These are phyloP conservation scores for Globisporangium rhizosaccharum DNA, from an alignment of 352 stramenopile genomes.

Conservation along the genomic window DNA sequence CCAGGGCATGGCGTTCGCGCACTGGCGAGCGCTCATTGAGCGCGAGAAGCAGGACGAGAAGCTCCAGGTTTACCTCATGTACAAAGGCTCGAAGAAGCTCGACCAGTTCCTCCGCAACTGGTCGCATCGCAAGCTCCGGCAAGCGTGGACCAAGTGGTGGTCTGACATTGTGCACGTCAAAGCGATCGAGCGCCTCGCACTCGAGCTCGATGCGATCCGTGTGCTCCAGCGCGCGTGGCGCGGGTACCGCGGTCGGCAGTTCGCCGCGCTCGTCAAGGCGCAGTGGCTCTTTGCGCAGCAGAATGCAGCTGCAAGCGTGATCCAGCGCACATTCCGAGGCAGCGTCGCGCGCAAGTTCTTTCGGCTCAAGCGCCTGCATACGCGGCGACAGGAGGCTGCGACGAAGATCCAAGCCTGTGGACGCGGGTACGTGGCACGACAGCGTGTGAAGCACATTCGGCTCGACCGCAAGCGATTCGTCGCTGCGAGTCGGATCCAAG, in stretches of 20 bases:
- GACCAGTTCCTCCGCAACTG: conserved; percentile 66
- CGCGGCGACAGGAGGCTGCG: conserved; percentile 33
- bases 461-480: conserved; percentile 22
- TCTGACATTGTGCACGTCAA: conserved; percentile 46
- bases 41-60: conserved; percentile 73
- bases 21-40: conserved; percentile 45
- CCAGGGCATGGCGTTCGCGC: conserved; percentile 51
- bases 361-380: conserved; percentile 40
- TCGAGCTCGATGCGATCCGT: conserved; percentile 44
- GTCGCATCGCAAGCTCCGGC: conserved; percentile 55
- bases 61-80: conserved; percentile 62
- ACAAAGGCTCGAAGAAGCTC: conserved; percentile 76
- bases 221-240: conserved; percentile 61
- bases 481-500: conserved; percentile 53
- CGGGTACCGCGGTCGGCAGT: conserved; percentile 36
- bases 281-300: conserved; percentile 35
- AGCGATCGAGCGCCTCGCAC: conserved; percentile 35
- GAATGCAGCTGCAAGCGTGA: conserved; percentile 35
- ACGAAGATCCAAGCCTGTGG: conserved; percentile 46
- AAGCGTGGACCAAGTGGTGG: conserved; percentile 71
- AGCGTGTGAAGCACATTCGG: conserved; percentile 14
- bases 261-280: conserved; percentile 39
- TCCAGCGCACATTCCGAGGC: conserved; percentile 59
- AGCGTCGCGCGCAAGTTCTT: conserved; percentile 60
- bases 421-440: conserved; percentile 34